phyloP scores from a whole-genome alignment of 1,284 basidiomycete species.

The Ceraceosorus guamensis region DNA sequence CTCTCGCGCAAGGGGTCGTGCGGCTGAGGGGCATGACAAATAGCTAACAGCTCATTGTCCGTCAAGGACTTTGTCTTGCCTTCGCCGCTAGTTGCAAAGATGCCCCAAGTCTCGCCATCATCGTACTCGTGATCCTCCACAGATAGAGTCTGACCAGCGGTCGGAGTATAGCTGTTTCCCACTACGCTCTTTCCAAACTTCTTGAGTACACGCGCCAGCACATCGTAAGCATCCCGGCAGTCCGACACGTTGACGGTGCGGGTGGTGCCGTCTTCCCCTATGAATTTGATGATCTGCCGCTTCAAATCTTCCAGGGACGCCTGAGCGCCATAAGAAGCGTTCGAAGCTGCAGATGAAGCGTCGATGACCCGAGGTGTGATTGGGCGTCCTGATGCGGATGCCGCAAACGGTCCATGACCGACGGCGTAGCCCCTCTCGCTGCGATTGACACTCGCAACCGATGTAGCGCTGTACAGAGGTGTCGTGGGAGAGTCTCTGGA shows the following conservation, averaged over 20 bases:
- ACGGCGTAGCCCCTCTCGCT: constrained; percentile 29
- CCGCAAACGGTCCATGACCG: constrained; percentile 29
- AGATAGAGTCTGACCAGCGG: too few relatives aligned
- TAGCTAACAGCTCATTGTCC: constrained; percentile 64
- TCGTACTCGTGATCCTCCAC: constrained; percentile 14
- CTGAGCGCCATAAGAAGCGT: constrained; percentile 10
- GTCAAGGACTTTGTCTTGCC: constrained; percentile 39
- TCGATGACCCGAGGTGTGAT: background rate
- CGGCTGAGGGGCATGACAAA: constrained; percentile 75
- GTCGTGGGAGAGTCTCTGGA: constrained; percentile 14
- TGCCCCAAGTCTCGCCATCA: constrained; percentile 33
- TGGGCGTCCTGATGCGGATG: constrained; percentile 1
- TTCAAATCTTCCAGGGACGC: constrained; percentile 37
- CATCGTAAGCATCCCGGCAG: constrained; percentile 38
- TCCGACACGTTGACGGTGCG: constrained; percentile 42
- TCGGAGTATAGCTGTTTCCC: constrained; percentile 36
- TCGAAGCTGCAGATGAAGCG: constrained; percentile 6
- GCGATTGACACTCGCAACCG: background rate
- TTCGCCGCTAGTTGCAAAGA: constrained; percentile 36
- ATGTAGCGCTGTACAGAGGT: background rate
- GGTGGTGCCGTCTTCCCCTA: constrained; percentile 40
- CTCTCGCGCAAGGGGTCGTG: constrained; percentile 70
- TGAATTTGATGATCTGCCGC: constrained; percentile 44
- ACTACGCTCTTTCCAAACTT: constrained; percentile 37
- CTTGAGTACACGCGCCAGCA: constrained; percentile 41